These are phyloP conservation scores for Penicillium cosmopolitanum DNA, from an alignment of 495 filamentous ascomycete genomes.

Conservation along the genomic window DNA sequence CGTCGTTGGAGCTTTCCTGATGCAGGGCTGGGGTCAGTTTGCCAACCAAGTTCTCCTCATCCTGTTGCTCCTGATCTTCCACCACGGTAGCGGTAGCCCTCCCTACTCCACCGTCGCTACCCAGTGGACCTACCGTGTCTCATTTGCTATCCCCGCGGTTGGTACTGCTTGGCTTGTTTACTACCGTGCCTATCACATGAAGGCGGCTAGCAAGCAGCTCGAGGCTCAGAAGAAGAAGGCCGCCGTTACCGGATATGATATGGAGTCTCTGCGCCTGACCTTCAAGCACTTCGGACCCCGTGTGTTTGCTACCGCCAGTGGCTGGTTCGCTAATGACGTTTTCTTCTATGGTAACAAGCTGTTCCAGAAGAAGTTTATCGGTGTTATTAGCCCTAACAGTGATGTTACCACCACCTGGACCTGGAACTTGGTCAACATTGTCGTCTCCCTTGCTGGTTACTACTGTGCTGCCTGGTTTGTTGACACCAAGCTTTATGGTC, in stretches of 20 bases:
- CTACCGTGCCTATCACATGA: conserved; percentile 89
- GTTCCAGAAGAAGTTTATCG: conserved; percentile 85
- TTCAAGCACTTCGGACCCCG: conserved; percentile 78
- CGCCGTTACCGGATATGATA: conserved; percentile 83
- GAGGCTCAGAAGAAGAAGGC: conserved; percentile 76
- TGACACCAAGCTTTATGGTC: conserved; percentile 88
- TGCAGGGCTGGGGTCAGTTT: conserved; percentile 96
- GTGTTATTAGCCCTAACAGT: conserved; percentile 61
- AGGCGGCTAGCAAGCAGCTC: conserved; percentile 69
- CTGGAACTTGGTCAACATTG: conserved; percentile 84
- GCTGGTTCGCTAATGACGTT: conserved; percentile 89
- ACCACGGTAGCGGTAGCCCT: conserved; percentile 66
- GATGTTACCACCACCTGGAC: conserved; percentile 79
- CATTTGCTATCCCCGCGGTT: conserved; percentile 80
- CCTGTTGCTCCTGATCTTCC: conserved; percentile 75
- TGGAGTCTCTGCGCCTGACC: conserved; percentile 69
- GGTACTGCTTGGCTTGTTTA: conserved; percentile 90
- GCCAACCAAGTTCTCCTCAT: conserved; percentile 85
- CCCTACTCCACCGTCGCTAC: conserved; percentile 69
- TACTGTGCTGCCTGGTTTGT: conserved; percentile 77
- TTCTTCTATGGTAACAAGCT: conserved; percentile 99
- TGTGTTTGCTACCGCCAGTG: conserved; percentile 75
- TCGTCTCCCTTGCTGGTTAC: conserved; percentile 77
- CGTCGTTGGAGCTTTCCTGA: conserved; percentile 87
- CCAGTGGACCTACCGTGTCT: conserved; percentile 84